These are phyloP conservation scores for Nevesoporus exiguus DNA, from an alignment of 768 basidiomycete species.

Conservation along the genomic window DNA sequence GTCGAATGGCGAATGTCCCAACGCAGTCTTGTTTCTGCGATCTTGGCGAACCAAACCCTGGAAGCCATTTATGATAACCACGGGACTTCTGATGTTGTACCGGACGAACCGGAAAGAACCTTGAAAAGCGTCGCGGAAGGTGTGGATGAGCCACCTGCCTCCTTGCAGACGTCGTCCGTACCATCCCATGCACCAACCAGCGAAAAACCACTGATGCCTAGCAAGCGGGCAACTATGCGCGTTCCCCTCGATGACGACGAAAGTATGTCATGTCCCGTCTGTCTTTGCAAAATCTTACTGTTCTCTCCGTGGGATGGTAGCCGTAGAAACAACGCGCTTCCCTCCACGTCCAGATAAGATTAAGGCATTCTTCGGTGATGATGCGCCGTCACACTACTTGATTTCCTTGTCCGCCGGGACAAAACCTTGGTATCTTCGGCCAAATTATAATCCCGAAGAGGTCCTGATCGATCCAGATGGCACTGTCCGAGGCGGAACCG, in stretches of 20 bases:
- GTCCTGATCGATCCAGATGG: slow-evolving; percentile 64
- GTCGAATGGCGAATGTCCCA: slow-evolving; percentile 48
- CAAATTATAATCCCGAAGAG: slow-evolving; percentile 52
- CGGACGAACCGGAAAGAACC: slow-evolving; percentile 10
- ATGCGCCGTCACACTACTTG: slow-evolving; percentile 44
- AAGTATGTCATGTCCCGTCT: not conserved
- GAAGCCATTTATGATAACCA: slow-evolving; percentile 15
- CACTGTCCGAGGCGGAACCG: slow-evolving; percentile 57
- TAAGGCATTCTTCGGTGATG: slow-evolving; percentile 49
- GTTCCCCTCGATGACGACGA: slow-evolving; percentile 18
- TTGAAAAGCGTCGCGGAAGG: slow-evolving; percentile 11
- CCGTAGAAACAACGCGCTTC: slow-evolving; percentile 8
- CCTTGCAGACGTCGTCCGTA: not conserved
- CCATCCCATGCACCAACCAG: slow-evolving; percentile 12
- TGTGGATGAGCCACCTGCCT: not conserved
- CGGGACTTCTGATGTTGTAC: slow-evolving; percentile 3
- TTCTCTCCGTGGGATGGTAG: slow-evolving; percentile 9
- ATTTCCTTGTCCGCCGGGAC: slow-evolving; percentile 37
- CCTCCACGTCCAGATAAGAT: slow-evolving; percentile 39
- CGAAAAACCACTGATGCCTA: slow-evolving; percentile 8
- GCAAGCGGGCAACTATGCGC: not conserved
- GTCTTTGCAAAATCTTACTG: not conserved
- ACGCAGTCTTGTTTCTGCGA: slow-evolving; percentile 33
- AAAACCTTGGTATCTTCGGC: slow-evolving; percentile 59
- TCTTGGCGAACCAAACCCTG: slow-evolving; percentile 21